Base-by-base conservation (phyloP, 148 eudicot species). In the Camellia japonica region DNA sequence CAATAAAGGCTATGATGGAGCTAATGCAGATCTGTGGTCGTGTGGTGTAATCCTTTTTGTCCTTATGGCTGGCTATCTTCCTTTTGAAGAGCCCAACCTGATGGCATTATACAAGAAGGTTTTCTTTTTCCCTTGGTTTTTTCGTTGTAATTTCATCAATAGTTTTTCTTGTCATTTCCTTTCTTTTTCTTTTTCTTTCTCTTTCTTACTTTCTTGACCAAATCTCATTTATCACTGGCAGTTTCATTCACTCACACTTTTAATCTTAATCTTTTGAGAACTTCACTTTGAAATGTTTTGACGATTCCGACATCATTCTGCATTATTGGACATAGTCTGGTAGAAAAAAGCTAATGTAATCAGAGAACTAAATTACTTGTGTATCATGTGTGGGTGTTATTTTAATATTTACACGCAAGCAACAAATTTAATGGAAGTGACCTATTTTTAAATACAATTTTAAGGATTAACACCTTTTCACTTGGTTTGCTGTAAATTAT, bases 1-100 rank as follows among this genome's bases (percentile, higher is more conserved):
- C 86, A 93, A 91, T 82, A 94, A 94, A 86, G 98, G 98, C 8
- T 94, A 94, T 84, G 95, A 94, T 81, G 97, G 97, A 80, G 97
- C 97, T 74, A 94, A 94, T 88, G 98, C 98, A 64, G 98, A 94
- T 83, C 80, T 94, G 75, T 94, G 97, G 98, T 94, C 98, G 11
- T 94, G 97, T 42, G 97, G 98, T 84, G 93, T 94, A 59, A 94
- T 94, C 70, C 95, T 94, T 74, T 94, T 87, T 83, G 95, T 94
- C 59, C 97, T 92, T 55, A 92, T 94, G 97, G 97, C 98, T 38
- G 98, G 97, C 14, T 94, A 86, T 84, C 71, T 92, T 80, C 97
- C 98, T 71, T 94, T 94, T 78, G 97, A 94, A 88, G 98, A 92
- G 69, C 72, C 93, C 12, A 94, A 91, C 71, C 97, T 94, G 42